A percentile compares a stretch with the other conserved stretches of the same genome.
Evolutionary conservation across 768 basidiomycete species (phyloP).

Genomic region (Boletus rubroflammeus): DNA sequence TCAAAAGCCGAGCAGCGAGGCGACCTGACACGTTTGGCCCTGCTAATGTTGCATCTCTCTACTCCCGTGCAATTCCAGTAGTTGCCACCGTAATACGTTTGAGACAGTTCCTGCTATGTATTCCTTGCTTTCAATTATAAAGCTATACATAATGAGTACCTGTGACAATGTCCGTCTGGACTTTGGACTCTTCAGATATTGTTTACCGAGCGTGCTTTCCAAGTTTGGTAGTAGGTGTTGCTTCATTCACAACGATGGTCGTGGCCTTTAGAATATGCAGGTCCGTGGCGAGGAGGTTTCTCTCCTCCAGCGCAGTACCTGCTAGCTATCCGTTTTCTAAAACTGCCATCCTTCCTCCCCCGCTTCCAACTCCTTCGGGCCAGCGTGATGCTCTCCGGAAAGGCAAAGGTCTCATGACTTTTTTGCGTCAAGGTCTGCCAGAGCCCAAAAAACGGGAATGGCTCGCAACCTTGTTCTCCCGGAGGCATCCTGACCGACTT

Average conservation of each 20-base stretch:
- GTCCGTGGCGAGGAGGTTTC: conserved; percentile 13
- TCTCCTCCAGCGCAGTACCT: conserved; percentile 22
- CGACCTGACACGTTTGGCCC: conserved; percentile 9
- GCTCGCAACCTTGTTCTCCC: conserved; percentile 67
- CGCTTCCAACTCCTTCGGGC: conserved; percentile 35
- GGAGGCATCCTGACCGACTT: conserved; percentile 63
- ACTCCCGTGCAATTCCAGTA: conserved; percentile 9
- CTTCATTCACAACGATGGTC: background rate
- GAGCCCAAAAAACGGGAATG: conserved; percentile 67
- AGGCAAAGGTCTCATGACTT: conserved; percentile 78
- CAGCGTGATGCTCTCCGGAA: conserved; percentile 46
- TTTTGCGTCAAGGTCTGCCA: conserved; percentile 62
- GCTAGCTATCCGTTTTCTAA: conserved; percentile 69
- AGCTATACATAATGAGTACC: conserved; percentile 28
- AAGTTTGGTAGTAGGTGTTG: conserved; percentile 9
- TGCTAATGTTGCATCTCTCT: conserved; percentile 6
- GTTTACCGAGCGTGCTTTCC: conserved; percentile 1
- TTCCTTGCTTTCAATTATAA: conserved; percentile 27
- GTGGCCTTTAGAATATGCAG: conserved; percentile 13
- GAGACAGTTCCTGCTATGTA: conserved; percentile 25
- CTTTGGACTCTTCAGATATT: background rate
- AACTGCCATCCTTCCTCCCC: conserved; percentile 51
- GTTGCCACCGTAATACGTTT: conserved; percentile 13
- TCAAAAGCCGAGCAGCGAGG: conserved; percentile 23
- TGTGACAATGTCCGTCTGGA: too few species aligned